phyloP scores from a whole-genome alignment of 139 green algal genomes.

The Tetraselmis chui region DNA sequence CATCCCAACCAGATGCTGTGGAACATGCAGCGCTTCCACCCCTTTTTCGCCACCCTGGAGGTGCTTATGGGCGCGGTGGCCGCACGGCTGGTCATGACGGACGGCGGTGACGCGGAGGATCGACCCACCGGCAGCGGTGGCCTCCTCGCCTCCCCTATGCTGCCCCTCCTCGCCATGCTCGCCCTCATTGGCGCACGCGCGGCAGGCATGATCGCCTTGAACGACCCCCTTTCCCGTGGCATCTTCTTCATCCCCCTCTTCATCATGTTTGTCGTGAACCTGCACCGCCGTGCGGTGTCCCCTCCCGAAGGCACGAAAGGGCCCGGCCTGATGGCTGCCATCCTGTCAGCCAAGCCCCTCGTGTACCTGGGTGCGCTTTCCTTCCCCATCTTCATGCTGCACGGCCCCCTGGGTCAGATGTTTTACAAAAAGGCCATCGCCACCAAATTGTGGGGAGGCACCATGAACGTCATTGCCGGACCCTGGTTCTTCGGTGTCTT shows the following conservation, averaged over 20 bases:
- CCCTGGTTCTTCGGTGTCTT: constrained; percentile 20
- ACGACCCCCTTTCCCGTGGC: constrained; percentile 14
- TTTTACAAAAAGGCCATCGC: constrained; percentile 28
- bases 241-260: constrained; percentile 24
- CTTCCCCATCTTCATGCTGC: constrained; percentile 30
- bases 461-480: not conserved
- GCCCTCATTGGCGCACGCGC: constrained; percentile 9
- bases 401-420: constrained; percentile 27
- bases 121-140: not conserved
- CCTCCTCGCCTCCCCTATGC: not conserved
- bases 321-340: not conserved
- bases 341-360: constrained; percentile 14
- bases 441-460: constrained; percentile 3
- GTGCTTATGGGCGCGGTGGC: constrained; percentile 23
- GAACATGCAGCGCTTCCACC: constrained; percentile 23
- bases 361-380: constrained; percentile 19
- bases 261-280: constrained; percentile 15
- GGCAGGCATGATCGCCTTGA: constrained; percentile 11
- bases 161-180: constrained; percentile 14
- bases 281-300: constrained; percentile 18
- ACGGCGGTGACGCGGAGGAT: not conserved
- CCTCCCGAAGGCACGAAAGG: not conserved
- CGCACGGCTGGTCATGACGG: constrained; percentile 19
- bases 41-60: constrained; percentile 18
- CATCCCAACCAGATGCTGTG: constrained; percentile 19